These are phyloP conservation scores for Candida sphagnicola DNA, from an alignment of 805 yeast species.

Conservation along the genomic window DNA sequence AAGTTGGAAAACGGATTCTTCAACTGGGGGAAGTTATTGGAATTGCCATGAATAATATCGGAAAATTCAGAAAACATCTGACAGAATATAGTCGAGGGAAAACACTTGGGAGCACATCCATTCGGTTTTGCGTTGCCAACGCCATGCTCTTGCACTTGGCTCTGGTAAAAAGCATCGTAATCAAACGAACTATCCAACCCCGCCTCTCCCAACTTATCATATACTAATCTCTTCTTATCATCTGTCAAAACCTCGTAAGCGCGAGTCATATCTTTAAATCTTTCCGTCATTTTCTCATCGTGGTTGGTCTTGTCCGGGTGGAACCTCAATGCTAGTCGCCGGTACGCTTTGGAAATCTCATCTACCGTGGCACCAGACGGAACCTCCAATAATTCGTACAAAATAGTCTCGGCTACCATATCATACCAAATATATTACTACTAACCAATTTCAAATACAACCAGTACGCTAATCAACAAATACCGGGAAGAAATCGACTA, in stretches of 20 bases:
- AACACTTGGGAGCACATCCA: neutral
- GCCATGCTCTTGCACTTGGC: neutral
- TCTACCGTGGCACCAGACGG: slow-evolving; percentile 28
- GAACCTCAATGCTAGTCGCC: slow-evolving; percentile 41
- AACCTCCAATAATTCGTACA: slow-evolving; percentile 35
- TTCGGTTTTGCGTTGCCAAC: neutral
- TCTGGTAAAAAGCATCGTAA: too few relatives aligned
- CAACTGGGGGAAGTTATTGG: neutral
- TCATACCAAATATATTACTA: too few relatives aligned
- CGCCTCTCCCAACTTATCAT: slow-evolving; percentile 50
- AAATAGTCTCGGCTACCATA: slow-evolving; percentile 15
- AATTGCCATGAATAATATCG: neutral
- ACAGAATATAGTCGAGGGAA: neutral
- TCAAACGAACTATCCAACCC: slow-evolving; percentile 34
- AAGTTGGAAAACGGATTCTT: neutral
- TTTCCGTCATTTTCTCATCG: slow-evolving; percentile 45
- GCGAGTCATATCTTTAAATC: slow-evolving; percentile 57
- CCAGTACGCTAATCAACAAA: too few relatives aligned
- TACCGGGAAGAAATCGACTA: too few relatives aligned
- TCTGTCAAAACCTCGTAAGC: slow-evolving; percentile 66
- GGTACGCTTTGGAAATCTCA: slow-evolving; percentile 33
- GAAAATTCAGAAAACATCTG: neutral
- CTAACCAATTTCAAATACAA: too few relatives aligned
- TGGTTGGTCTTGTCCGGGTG: slow-evolving; percentile 66
- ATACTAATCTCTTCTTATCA: slow-evolving; percentile 38